Base-by-base conservation (phyloP, 75 land plant genomes). In the Selaginella moellendorffii region DNA sequence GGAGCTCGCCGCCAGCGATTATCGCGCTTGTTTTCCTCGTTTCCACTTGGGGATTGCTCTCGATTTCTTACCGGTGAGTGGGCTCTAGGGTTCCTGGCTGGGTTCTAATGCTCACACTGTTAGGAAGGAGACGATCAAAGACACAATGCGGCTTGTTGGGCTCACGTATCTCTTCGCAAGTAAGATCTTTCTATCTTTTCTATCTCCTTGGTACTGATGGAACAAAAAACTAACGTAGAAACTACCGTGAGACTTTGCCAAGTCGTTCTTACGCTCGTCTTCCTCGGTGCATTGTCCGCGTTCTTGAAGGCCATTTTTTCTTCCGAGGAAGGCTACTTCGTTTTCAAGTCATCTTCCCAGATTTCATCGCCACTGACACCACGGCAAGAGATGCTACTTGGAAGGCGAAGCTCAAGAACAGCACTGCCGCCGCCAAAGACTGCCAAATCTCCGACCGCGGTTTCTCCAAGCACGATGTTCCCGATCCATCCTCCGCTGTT, bases 401-500 rank as follows among this genome's bases (percentile, higher is more conserved):
- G 23, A 24, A 20, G 24, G 52, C 30, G 56, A n/a, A 69, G 31
- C 31, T 31, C 53, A 19, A 28, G 54, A 1, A 17, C 67, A 1
- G 71, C 27, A 28, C 68, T 30, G 18, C 71, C 68, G 31, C 77
- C 82, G 20, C 70, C 72, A 21, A 77, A 77, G 52, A 42, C 79
- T 26, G 67, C 53, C 66, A 53, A 67, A 22, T 68, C 53, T 31
- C 63, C 69, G 22, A 20, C 52, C 27, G 46, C 74, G 25, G 65
- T 78, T 30, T 53, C 82, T 18, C 68, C 82, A 59, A 65, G 71
- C 68, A 30, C 69, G 30, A 74, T 88, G 73, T 85, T 81, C 24
- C 95, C 95, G 25, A 66, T 88, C 53, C 95, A 81, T 65, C 71
- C 63, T 2, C 52, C 77, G 31, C 52, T 71, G 9, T 28, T 64